These are phyloP conservation scores for Guillardia theta DNA, from an alignment of 78 protist species.

Conservation along the genomic window DNA sequence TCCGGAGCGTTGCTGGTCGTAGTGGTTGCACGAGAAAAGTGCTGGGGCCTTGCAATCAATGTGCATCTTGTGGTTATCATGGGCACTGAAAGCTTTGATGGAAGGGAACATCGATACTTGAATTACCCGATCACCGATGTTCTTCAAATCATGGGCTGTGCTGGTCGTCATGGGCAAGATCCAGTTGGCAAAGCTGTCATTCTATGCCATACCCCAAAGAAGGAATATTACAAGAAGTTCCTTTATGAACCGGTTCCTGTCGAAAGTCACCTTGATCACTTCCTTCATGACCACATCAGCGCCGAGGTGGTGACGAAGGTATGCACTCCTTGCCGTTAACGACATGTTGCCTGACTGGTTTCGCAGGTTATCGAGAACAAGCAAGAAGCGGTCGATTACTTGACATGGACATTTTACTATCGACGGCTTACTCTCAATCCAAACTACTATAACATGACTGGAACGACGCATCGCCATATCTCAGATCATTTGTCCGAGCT, in stretches of 20 bases:
- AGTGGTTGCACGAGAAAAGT: constrained; percentile 43
- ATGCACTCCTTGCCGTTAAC: too few relatives aligned
- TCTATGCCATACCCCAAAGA: constrained; percentile 61
- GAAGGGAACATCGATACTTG: constrained; percentile 73
- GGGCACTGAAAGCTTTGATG: constrained; percentile 64
- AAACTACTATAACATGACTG: constrained; percentile 82
- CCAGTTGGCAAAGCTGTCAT: constrained; percentile 66
- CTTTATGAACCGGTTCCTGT: constrained; percentile 95
- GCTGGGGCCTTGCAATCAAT: constrained; percentile 61
- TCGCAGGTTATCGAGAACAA: constrained; percentile 56
- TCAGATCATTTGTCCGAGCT: constrained; percentile 90
- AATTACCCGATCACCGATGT: constrained; percentile 89
- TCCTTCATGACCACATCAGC: constrained; percentile 82
- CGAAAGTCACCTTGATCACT: constrained; percentile 89
- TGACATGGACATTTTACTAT: constrained; percentile 94
- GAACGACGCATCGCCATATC: constrained; percentile 68
- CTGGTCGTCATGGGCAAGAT: constrained; percentile 43
- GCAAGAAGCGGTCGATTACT: constrained; percentile 92
- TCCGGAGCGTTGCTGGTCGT: constrained; percentile 67
- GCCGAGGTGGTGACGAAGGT: constrained; percentile 69
- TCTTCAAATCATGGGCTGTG: constrained; percentile 90
- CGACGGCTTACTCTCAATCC: constrained; percentile 94
- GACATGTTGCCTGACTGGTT: too few relatives aligned
- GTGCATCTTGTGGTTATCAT: constrained; percentile 49
- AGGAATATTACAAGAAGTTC: constrained; percentile 83